These are phyloP conservation scores for Carex sylvatica DNA, from an alignment of 202 grass and related monocot genomes.

Conservation along the genomic window DNA sequence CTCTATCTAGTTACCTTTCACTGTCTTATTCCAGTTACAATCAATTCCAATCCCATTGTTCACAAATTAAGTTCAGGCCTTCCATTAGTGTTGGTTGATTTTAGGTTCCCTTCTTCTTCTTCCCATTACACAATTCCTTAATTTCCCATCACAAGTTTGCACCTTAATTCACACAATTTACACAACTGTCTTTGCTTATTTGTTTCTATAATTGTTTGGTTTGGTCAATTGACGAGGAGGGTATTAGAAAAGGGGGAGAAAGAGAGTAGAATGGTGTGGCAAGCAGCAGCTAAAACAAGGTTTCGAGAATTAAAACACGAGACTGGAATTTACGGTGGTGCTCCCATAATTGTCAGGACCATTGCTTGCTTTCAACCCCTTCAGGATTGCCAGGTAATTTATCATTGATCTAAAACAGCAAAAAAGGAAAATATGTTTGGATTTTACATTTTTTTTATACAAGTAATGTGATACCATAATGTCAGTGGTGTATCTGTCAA, in stretches of 20 bases:
- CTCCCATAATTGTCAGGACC: constrained; percentile 59
- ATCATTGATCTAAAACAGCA: background rate
- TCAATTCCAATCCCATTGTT: constrained; percentile 5
- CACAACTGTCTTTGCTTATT: constrained; percentile 28
- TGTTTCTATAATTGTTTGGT: constrained; percentile 27
- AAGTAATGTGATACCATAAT: background rate
- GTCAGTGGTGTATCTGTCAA: background rate
- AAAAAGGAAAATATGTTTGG: background rate
- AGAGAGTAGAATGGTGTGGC: constrained; percentile 91
- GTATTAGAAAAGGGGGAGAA: constrained; percentile 35
- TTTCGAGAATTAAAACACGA: constrained; percentile 87
- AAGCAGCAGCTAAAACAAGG: constrained; percentile 76
- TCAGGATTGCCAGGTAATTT: constrained; percentile 87
- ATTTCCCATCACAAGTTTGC: constrained; percentile 8
- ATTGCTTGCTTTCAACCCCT: constrained; percentile 80
- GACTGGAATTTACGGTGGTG: constrained; percentile 50
- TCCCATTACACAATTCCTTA: constrained; percentile 18
- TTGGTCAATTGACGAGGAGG: background rate
- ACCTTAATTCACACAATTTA: background rate
- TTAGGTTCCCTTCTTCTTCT: background rate
- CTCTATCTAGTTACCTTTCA: background rate
- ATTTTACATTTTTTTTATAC: background rate
- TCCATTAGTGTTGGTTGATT: background rate
- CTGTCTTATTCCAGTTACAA: constrained; percentile 4
- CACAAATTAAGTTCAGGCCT: background rate